phyloP scores from a whole-genome alignment of 2,329 filamentous ascomycete genomes.

The Thielaviopsis euricoi region DNA sequence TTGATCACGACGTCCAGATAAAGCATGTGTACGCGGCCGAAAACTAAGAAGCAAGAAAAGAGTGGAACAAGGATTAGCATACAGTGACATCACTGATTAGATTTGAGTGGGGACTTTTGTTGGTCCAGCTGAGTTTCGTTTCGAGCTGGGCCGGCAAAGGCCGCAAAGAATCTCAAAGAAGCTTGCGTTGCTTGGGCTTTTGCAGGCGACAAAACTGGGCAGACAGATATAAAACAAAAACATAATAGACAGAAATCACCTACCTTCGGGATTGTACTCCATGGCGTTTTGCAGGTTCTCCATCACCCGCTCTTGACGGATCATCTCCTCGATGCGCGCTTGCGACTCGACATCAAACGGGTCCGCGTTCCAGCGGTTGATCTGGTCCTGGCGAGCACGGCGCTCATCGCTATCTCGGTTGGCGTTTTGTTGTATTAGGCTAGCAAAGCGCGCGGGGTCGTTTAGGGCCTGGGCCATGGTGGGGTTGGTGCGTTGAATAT shows the following conservation, averaged over 20 bases:
- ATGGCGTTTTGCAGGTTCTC: slow-evolving; percentile 94
- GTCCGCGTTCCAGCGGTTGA: slow-evolving; percentile 76
- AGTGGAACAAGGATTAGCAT: slow-evolving; percentile 1
- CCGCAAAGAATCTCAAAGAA: background rate
- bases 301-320: slow-evolving; percentile 82
- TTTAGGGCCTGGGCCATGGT: slow-evolving; percentile 62
- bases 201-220: background rate
- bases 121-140: too few relatives aligned
- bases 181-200: background rate
- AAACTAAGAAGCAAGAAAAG: slow-evolving; percentile 40
- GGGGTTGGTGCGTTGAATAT: slow-evolving; percentile 56
- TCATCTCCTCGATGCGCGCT: slow-evolving; percentile 87
- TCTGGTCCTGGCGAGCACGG: slow-evolving; percentile 63
- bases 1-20: slow-evolving; percentile 96
- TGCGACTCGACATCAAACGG: slow-evolving; percentile 90
- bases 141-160: background rate
- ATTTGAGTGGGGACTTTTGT: background rate
- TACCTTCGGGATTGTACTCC: slow-evolving; percentile 94
- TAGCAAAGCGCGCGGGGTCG: slow-evolving; percentile 58
- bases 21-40: slow-evolving; percentile 87
- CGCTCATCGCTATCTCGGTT: slow-evolving; percentile 57
- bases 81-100: background rate
- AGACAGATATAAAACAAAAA: background rate
- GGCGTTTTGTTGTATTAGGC: slow-evolving; percentile 51
- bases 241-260: slow-evolving; percentile 16